Evolutionary conservation across 1,284 basidiomycete species (phyloP).

Genomic region (Nidula niveotomentosa): DNA sequence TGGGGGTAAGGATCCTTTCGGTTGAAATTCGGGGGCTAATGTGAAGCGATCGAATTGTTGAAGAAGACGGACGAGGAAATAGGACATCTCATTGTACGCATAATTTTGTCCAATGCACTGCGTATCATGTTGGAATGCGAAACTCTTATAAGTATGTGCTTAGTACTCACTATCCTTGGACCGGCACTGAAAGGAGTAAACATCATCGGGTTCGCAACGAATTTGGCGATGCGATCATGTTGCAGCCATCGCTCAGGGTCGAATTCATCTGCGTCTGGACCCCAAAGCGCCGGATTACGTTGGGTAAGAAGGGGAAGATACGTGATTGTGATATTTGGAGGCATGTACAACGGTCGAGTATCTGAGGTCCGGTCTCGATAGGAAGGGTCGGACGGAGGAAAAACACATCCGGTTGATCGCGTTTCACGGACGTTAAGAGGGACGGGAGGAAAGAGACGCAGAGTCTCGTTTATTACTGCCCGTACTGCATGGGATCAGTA

Average conservation of each 20-base stretch:
- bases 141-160: background rate
- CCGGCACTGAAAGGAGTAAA: slow-evolving; percentile 72
- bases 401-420: slow-evolving; percentile 41
- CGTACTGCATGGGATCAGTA: slow-evolving; percentile 41
- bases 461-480: slow-evolving; percentile 71
- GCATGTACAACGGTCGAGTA: slow-evolving; percentile 54
- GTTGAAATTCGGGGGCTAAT: slow-evolving; percentile 61
- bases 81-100: slow-evolving; percentile 71
- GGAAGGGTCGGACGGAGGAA: slow-evolving; percentile 52
- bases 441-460: slow-evolving; percentile 73
- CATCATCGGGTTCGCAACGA: slow-evolving; percentile 62
- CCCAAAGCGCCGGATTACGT: slow-evolving; percentile 63
- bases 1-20: slow-evolving; percentile 57
- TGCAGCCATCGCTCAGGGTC: slow-evolving; percentile 73
- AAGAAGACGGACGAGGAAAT: slow-evolving; percentile 63
- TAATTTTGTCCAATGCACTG: slow-evolving; percentile 76
- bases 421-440: slow-evolving; percentile 65
- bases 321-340: slow-evolving; percentile 52
- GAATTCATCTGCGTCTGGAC: slow-evolving; percentile 65
- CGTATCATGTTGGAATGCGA: background rate
- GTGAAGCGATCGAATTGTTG: slow-evolving; percentile 62
- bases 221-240: slow-evolving; percentile 41
- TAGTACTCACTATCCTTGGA: slow-evolving; percentile 44
- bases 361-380: slow-evolving; percentile 26
- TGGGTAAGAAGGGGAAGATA: slow-evolving; percentile 62